Percentiles rank a stretch among this genome's conserved stretches.
These are phyloP conservation scores for Cystofilobasidium bisporidii DNA, from an alignment of 768 basidiomycete genomes.

Conservation along the genomic window DNA sequence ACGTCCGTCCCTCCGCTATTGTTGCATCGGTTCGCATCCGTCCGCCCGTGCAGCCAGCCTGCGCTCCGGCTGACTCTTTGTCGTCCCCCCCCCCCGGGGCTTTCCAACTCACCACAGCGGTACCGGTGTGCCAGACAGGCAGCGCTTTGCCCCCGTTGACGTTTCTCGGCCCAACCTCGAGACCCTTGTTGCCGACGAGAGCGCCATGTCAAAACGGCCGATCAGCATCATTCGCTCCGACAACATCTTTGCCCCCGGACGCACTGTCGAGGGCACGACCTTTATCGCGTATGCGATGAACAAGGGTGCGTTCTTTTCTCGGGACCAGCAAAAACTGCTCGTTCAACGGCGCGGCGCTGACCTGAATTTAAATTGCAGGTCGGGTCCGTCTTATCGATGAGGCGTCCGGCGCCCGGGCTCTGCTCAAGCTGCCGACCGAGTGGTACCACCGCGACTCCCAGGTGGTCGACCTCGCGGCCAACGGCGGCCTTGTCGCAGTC, in stretches of 20 bases:
- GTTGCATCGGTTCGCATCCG: no score
- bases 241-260: neutral
- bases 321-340: no score
- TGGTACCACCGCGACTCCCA: conserved; percentile 22
- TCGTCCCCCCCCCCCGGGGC: no score
- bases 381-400: conserved; percentile 22
- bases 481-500: conserved; percentile 8
- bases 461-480: conserved; percentile 15
- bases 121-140: neutral
- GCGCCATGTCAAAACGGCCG: neutral
- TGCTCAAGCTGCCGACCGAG: conserved; percentile 20
- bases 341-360: no score
- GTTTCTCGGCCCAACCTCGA: conserved; percentile 9
- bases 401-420: conserved; percentile 8
- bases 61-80: no score
- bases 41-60: no score
- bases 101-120: neutral
- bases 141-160: neutral
- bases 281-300: conserved; percentile 24
- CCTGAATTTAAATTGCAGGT: neutral
- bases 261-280: conserved; percentile 11
- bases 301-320: conserved; percentile 12
- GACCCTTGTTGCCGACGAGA: neutral
- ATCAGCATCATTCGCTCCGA: conserved; percentile 17
- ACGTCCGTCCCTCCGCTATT: no score